Evolutionary conservation across 768 basidiomycete genomes (phyloP).

Genomic region (Boletus rufocinnamomeus): DNA sequence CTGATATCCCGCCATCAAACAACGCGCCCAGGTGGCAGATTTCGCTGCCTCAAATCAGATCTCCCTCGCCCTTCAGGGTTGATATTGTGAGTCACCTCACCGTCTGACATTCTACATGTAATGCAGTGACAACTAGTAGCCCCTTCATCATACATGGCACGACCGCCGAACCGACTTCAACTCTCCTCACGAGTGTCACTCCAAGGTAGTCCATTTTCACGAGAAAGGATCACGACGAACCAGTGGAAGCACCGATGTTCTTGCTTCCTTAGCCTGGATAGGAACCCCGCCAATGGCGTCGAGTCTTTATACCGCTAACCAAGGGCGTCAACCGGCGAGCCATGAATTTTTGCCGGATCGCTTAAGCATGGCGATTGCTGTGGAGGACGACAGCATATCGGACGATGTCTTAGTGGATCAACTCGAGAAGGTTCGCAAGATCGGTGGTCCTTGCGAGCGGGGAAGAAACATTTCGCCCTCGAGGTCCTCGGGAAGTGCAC

Average conservation of each 20-base stretch:
- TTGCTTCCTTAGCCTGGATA: conserved; percentile 39
- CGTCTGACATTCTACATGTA: not conserved
- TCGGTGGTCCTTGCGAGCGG: conserved; percentile 3
- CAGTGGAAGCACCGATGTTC: conserved; percentile 26
- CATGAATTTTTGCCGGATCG: conserved; percentile 4
- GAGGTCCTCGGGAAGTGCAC: not conserved
- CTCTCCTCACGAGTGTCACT: not conserved
- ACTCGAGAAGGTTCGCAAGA: conserved; percentile 46
- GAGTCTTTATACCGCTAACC: not conserved
- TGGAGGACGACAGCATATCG: conserved; percentile 50
- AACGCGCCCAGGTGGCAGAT: conserved; percentile 1
- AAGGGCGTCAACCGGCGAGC: not conserved
- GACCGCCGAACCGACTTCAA: conserved; percentile 26
- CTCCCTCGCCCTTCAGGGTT: conserved; percentile 30
- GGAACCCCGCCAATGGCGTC: conserved; percentile 16
- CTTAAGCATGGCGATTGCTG: conserved; percentile 44
- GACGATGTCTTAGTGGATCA: conserved; percentile 52
- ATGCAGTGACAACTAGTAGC: conserved; percentile 25
- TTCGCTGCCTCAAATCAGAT: conserved; percentile 24
- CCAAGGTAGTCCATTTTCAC: not conserved
- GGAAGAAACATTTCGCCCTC: not conserved
- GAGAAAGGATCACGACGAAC: conserved; percentile 10
- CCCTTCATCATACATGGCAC: conserved; percentile 34
- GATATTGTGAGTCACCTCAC: conserved; percentile 26
- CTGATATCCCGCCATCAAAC: not conserved